Conservation (phyloP, 768 basidiomycete genomes). For the Galerina sulciceps region DNA sequence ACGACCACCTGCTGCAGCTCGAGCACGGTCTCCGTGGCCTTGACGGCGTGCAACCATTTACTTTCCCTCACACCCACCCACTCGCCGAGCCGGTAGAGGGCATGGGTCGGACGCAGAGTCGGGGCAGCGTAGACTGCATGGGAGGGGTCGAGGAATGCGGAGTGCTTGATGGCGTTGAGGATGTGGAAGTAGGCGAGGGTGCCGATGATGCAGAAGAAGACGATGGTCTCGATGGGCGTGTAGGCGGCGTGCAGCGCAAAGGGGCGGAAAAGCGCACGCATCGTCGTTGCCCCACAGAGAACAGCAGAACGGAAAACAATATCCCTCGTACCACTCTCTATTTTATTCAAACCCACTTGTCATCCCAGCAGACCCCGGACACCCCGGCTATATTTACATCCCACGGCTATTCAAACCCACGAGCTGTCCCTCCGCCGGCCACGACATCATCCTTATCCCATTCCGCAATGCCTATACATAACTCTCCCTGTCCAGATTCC, state of each 20-base stretch:
- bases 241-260: conserved; percentile 75
- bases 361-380: too few species aligned
- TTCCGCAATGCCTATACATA: too few species aligned
- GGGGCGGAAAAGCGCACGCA: conserved; percentile 69
- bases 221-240: conserved; percentile 88
- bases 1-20: conserved; percentile 81
- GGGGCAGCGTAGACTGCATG: conserved; percentile 35
- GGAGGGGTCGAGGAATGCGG: conserved; percentile 71
- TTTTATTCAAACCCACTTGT: too few species aligned
- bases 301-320: too few species aligned
- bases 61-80: conserved; percentile 68
- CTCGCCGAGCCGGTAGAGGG: conserved; percentile 52
- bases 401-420: too few species aligned
- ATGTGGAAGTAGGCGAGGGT: conserved; percentile 97
- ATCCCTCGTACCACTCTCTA: too few species aligned
- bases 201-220: conserved; percentile 84
- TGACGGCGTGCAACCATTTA: conserved; percentile 44
- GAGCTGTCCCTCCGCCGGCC: too few species aligned
- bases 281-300: conserved; percentile 1
- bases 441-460: too few species aligned
- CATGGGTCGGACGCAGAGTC: conserved; percentile 58
- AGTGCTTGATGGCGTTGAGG: conserved; percentile 88
- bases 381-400: too few species aligned
- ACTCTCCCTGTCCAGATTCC: too few species aligned
- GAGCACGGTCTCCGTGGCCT: conserved; percentile 40